Conservation (phyloP, 1,284 basidiomycete genomes). For the Cutaneotrichosporon cutaneum region DNA sequence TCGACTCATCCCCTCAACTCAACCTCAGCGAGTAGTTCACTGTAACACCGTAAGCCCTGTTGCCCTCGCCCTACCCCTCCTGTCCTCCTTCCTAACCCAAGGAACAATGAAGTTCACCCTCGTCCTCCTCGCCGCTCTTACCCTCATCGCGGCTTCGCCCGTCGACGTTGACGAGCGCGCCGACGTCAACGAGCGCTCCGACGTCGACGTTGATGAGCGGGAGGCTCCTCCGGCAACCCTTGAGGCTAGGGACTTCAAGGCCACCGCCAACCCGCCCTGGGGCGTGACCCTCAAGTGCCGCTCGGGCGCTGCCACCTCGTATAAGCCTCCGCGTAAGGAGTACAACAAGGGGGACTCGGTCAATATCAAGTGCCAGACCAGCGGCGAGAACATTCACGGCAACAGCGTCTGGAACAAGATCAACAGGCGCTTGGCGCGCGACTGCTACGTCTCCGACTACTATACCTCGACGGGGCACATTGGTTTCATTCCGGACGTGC, state of each 20-base stretch:
- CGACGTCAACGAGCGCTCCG: not conserved
- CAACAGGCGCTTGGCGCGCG: not conserved
- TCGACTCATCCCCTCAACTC: not conserved
- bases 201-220: not conserved
- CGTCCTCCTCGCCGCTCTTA: not conserved
- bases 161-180: not conserved
- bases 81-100: too few relatives aligned
- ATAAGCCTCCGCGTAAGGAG: too few relatives aligned
- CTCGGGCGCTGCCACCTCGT: too few relatives aligned
- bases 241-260: not conserved
- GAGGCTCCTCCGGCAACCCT: too few relatives aligned
- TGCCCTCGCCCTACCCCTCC: too few relatives aligned
- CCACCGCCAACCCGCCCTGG: not conserved
- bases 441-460: constrained; percentile 6
- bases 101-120: constrained; percentile 1
- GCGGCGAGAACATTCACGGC: not conserved
- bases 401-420: constrained; percentile 2
- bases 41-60: not conserved
- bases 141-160: not conserved
- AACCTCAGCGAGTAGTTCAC: too few relatives aligned
- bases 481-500: not conserved
- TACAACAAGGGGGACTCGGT: not conserved
- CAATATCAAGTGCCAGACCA: constrained; percentile 4
- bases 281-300: constrained; percentile 5
- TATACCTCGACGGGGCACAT: constrained; percentile 2